Percentiles rank a stretch among this genome's conserved stretches.
phyloP scores from a whole-genome alignment of 2,329 filamentous ascomycete genomes.

The Venturia aucupariae region DNA sequence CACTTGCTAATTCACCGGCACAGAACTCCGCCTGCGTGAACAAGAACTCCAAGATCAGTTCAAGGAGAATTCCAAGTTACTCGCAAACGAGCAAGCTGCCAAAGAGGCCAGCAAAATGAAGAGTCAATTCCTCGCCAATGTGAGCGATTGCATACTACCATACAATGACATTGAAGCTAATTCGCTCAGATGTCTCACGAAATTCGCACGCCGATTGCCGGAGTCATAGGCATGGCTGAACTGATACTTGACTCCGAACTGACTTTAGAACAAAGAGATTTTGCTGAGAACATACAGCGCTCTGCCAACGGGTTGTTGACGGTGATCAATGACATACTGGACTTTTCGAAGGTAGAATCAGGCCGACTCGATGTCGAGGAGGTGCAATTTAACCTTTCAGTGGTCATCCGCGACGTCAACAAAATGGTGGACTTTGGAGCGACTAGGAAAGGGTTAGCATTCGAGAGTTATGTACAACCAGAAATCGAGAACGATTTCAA shows the following conservation, averaged over 20 bases:
- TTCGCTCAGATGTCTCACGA: conserved; percentile 58
- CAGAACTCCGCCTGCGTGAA: conserved; percentile 55
- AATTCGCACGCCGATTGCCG: conserved; percentile 68
- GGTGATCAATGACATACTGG: conserved; percentile 84
- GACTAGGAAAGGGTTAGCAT: conserved; percentile 66
- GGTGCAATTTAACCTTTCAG: conserved; percentile 66
- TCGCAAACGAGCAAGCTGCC: conserved; percentile 68
- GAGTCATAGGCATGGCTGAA: conserved; percentile 73
- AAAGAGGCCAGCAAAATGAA: conserved; percentile 75
- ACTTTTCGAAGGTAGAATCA: conserved; percentile 80
- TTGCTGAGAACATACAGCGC: conserved; percentile 67
- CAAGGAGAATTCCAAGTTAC: conserved; percentile 58
- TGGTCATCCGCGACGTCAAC: conserved; percentile 68
- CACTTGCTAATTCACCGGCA: background rate
- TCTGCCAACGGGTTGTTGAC: conserved; percentile 75
- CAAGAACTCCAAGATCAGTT: conserved; percentile 54
- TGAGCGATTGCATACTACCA: background rate
- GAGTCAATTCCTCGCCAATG: conserved; percentile 66
- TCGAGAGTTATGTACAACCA: conserved; percentile 54
- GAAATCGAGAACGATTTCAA: conserved; percentile 60
- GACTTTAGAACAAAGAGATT: conserved; percentile 62
- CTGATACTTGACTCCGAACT: conserved; percentile 60
- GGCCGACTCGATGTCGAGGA: conserved; percentile 70
- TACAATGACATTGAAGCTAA: conserved; percentile 38
- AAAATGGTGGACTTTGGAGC: conserved; percentile 86